These are phyloP conservation scores for Solanum medicagineum DNA, from an alignment of 257 asterid genomes.

Conservation along the genomic window DNA sequence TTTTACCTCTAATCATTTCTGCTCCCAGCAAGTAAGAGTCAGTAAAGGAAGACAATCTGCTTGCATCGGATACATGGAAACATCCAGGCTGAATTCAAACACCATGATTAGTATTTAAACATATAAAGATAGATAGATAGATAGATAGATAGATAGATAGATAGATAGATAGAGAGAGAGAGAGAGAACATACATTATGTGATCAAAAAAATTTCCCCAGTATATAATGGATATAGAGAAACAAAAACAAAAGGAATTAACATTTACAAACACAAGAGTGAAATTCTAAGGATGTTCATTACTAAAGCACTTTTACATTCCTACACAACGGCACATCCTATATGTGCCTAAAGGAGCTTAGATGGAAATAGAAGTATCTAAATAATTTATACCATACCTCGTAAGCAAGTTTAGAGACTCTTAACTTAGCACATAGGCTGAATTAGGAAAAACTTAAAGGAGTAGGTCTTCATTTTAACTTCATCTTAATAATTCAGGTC, in stretches of 20 bases:
- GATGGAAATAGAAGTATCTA: neutral
- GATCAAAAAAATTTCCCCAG: neutral
- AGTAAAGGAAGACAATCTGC: constrained; percentile 42
- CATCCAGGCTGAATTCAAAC: constrained; percentile 41
- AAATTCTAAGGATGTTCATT: neutral
- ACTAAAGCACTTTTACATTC: neutral
- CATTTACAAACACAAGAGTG: neutral
- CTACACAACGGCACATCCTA: neutral
- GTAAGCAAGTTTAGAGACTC: neutral
- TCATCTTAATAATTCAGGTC: neutral
- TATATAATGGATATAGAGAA: neutral
- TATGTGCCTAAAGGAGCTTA: neutral
- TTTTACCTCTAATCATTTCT: constrained; percentile 40
- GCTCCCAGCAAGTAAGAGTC: constrained; percentile 61
- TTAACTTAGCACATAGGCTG: neutral
- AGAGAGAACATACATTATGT: neutral
- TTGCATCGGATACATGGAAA: constrained; percentile 45
- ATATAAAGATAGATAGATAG: neutral
- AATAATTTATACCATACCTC: neutral
- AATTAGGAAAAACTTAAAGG: neutral
- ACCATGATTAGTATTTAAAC: neutral
- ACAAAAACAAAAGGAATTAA: neutral
- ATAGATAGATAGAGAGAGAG: neutral
- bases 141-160: neutral
- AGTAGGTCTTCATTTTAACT: neutral